Evolutionary conservation across 148 eudicot species (phyloP).

Genomic region (Selenicereus undatus): DNA sequence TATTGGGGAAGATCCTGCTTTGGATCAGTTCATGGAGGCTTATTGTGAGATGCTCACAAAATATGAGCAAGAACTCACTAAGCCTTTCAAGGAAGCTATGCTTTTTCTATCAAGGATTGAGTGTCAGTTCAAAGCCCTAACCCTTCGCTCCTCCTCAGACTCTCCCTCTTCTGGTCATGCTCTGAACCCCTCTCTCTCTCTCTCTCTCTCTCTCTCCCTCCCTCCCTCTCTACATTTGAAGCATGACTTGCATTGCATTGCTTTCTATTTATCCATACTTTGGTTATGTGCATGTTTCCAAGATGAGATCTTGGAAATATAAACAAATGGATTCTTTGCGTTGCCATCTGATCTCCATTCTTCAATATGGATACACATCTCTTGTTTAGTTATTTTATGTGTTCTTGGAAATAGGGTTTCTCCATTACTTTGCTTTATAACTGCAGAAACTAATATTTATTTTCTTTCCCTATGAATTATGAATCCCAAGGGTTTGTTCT

Average conservation of each 20-base stretch:
- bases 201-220: slow-evolving; percentile 3
- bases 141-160: slow-evolving; percentile 43
- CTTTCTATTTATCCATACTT: background rate
- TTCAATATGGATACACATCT: background rate
- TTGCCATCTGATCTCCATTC: slow-evolving; percentile 1
- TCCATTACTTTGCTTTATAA: slow-evolving; percentile 2
- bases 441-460: too few species aligned
- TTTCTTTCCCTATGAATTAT: background rate
- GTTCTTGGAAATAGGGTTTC: slow-evolving; percentile 33
- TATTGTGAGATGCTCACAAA: slow-evolving; percentile 93
- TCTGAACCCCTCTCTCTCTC: slow-evolving; percentile 10
- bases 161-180: slow-evolving; percentile 41
- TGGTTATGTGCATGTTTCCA: slow-evolving; percentile 34
- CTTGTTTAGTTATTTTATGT: slow-evolving; percentile 18
- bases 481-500: slow-evolving; percentile 14
- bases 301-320: slow-evolving; percentile 30
- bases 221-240: background rate
- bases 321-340: background rate
- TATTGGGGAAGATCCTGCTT: slow-evolving; percentile 80
- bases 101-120: slow-evolving; percentile 81
- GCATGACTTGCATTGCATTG: background rate
- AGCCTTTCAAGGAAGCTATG: slow-evolving; percentile 98
- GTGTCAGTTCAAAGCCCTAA: slow-evolving; percentile 79
- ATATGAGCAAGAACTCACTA: slow-evolving; percentile 89
- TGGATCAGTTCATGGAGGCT: slow-evolving; percentile 99